Percentiles rank a stretch among this genome's conserved stretches.
Conservation (phyloP, 192 early-diverging fungal species). For the Coemansia sp. region DNA sequence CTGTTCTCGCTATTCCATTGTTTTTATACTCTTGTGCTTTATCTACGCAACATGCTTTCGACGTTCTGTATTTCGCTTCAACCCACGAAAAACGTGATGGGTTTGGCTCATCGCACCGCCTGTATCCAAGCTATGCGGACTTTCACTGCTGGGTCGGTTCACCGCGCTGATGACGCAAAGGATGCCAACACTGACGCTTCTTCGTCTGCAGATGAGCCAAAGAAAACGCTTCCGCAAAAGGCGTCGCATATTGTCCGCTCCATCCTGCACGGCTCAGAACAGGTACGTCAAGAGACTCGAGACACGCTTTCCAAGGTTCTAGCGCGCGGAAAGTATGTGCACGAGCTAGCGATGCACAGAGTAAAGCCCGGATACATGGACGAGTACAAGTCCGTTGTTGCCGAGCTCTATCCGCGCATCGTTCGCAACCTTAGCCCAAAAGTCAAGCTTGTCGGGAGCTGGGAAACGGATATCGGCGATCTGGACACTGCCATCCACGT, state of each 20-base stretch:
- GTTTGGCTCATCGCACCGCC: neutral
- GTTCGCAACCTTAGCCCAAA: slow-evolving; percentile 71
- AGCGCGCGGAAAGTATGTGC: slow-evolving; percentile 84
- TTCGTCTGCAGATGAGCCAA: slow-evolving; percentile 27
- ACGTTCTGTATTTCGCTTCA: neutral
- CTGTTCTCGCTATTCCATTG: neutral
- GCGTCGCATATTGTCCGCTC: slow-evolving; percentile 63
- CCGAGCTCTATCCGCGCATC: slow-evolving; percentile 75
- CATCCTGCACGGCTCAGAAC: slow-evolving; percentile 70
- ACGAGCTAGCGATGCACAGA: slow-evolving; percentile 79
- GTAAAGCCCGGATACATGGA: slow-evolving; percentile 84
- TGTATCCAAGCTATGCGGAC: neutral
- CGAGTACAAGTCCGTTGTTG: slow-evolving; percentile 78
- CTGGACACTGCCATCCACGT: slow-evolving; percentile 83
- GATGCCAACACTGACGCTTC: slow-evolving; percentile 7
- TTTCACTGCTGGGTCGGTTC: neutral
- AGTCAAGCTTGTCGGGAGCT: slow-evolving; percentile 85
- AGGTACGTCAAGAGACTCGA: slow-evolving; percentile 60
- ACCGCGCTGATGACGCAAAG: slow-evolving; percentile 6
- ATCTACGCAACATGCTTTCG: neutral
- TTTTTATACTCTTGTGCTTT: neutral
- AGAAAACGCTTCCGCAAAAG: slow-evolving; percentile 53
- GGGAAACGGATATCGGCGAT: slow-evolving; percentile 82
- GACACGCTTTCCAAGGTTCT: slow-evolving; percentile 75
- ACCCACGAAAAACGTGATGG: neutral